These are phyloP conservation scores for Phyllosticta citribraziliensis DNA, from an alignment of 2,329 filamentous ascomycete species.

Conservation along the genomic window DNA sequence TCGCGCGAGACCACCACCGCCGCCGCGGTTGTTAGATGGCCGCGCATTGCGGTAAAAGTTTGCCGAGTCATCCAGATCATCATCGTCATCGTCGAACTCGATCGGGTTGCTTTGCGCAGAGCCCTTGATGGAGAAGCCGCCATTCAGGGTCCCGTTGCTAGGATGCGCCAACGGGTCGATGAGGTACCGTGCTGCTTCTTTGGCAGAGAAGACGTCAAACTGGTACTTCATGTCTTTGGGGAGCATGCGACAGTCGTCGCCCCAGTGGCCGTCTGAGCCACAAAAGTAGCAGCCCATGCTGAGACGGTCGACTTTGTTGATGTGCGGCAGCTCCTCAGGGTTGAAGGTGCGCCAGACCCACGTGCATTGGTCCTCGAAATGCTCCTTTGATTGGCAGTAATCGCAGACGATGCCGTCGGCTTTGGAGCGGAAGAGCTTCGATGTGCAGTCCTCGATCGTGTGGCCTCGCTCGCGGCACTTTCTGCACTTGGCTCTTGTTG, in stretches of 20 bases:
- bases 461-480: slow-evolving; percentile 59
- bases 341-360: slow-evolving; percentile 51
- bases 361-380: slow-evolving; percentile 52
- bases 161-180: slow-evolving; percentile 1
- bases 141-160: neutral
- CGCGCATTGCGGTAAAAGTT: slow-evolving; percentile 6
- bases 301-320: slow-evolving; percentile 42
- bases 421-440: slow-evolving; percentile 45
- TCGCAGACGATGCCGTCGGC: slow-evolving; percentile 51
- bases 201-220: slow-evolving; percentile 11
- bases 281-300: slow-evolving; percentile 48
- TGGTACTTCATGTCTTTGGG: neutral
- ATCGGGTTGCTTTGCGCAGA: slow-evolving; percentile 6
- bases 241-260: slow-evolving; percentile 40
- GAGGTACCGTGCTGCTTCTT: slow-evolving; percentile 11
- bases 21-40: neutral
- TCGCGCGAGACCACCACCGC: neutral
- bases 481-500: slow-evolving; percentile 40
- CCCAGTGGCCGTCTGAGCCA: slow-evolving; percentile 46
- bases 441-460: slow-evolving; percentile 39
- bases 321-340: slow-evolving; percentile 19
- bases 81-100: slow-evolving; percentile 2
- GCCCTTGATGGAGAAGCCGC: slow-evolving; percentile 13
- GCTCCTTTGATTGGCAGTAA: slow-evolving; percentile 46
- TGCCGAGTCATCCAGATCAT: slow-evolving; percentile 1